Conservation (phyloP, 1,284 basidiomycete species). For the Ganoderma multipileum region DNA sequence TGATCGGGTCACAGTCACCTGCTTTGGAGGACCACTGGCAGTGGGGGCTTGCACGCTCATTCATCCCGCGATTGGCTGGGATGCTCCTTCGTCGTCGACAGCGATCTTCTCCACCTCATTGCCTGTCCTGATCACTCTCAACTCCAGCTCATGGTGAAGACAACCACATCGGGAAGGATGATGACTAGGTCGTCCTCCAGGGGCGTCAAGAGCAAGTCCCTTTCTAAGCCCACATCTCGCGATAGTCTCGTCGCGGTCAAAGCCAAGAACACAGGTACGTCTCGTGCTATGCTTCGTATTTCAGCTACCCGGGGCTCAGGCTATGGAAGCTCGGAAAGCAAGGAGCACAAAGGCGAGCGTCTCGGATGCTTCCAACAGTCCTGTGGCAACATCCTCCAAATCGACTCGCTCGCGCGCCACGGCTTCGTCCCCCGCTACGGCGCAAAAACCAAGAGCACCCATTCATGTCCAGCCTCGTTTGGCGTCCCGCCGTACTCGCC, state of each 20-base stretch:
- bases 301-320: background rate
- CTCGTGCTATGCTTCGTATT: background rate
- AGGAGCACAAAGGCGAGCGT: background rate
- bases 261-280: background rate
- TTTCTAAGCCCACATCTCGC: background rate
- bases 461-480: background rate
- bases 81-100: slow-evolving; percentile 2
- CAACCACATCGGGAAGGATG: background rate
- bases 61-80: background rate
- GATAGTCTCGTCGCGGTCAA: too few relatives aligned
- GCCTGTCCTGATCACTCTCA: background rate
- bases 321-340: background rate
- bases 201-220: background rate
- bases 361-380: background rate
- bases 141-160: slow-evolving; percentile 5
- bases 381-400: background rate
- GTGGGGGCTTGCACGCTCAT: background rate
- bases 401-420: background rate
- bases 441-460: background rate
- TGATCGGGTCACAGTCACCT: slow-evolving; percentile 1
- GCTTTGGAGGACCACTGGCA: background rate
- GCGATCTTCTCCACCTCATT: background rate
- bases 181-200: background rate
- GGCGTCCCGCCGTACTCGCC: background rate
- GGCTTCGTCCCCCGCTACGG: background rate